Percentiles rank a stretch among this genome's conserved stretches.
phyloP scores from a whole-genome alignment of 2,329 filamentous ascomycete species.

The Monilinia fructicola region DNA sequence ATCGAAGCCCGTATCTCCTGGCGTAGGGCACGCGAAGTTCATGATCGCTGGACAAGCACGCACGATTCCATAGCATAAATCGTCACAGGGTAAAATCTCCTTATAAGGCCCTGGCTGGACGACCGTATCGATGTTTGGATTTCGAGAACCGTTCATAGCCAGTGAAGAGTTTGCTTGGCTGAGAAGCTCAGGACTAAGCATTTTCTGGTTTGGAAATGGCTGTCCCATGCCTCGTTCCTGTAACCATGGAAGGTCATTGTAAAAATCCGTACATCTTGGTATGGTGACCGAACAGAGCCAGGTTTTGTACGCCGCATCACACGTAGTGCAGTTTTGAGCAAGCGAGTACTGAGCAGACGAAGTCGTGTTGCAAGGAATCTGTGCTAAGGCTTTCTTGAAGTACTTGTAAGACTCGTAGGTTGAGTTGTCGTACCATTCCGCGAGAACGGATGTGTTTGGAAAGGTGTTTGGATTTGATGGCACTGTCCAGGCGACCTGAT shows the following conservation, averaged over 20 bases:
- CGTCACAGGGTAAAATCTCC: slow-evolving; percentile 84
- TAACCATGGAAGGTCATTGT: slow-evolving; percentile 48
- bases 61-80: slow-evolving; percentile 83
- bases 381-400: slow-evolving; percentile 79
- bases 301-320: slow-evolving; percentile 77
- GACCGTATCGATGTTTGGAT: slow-evolving; percentile 66
- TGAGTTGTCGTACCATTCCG: slow-evolving; percentile 73
- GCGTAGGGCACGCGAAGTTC: slow-evolving; percentile 70
- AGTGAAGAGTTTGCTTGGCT: slow-evolving; percentile 29
- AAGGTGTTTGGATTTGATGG: slow-evolving; percentile 71
- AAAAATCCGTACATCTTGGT: slow-evolving; percentile 86
- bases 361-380: slow-evolving; percentile 80
- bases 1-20: slow-evolving; percentile 45
- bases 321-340: slow-evolving; percentile 72
- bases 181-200: slow-evolving; percentile 45
- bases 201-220: slow-evolving; percentile 67
- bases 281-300: slow-evolving; percentile 96
- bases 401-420: slow-evolving; percentile 68
- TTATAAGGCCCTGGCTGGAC: slow-evolving; percentile 88
- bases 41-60: slow-evolving; percentile 78
- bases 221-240: slow-evolving; percentile 71
- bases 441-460: slow-evolving; percentile 60
- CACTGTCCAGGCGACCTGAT: slow-evolving; percentile 85
- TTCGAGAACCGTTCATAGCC: slow-evolving; percentile 60
- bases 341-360: slow-evolving; percentile 78